Conservation (phyloP, 257 asterid genomes). For the Solanum phureja region DNA sequence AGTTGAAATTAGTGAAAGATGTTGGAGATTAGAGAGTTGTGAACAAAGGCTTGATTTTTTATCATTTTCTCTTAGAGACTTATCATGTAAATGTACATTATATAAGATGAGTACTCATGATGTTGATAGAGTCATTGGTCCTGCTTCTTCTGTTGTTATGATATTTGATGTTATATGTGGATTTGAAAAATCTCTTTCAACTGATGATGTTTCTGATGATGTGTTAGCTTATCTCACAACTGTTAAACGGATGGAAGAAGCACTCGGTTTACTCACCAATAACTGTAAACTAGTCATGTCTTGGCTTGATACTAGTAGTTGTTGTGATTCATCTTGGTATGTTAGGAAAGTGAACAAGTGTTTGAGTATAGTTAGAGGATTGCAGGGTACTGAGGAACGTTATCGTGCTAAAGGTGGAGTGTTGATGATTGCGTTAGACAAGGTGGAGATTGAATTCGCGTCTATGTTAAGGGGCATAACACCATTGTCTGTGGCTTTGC, state of each 20-base stretch:
- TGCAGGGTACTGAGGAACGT: conserved; percentile 26
- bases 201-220: conserved; percentile 16
- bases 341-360: conserved; percentile 23
- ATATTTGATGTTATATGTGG: conserved; percentile 44
- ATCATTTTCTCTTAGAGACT: conserved; percentile 9
- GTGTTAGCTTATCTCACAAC: conserved; percentile 18
- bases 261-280: conserved; percentile 51
- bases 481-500: conserved; percentile 10
- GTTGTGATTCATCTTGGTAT: conserved; percentile 19
- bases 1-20: conserved; percentile 18
- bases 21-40: conserved; percentile 25
- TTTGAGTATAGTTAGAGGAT: conserved; percentile 27
- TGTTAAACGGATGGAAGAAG: conserved; percentile 46
- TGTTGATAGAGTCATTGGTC: conserved; percentile 46
- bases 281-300: conserved; percentile 46
- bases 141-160: conserved; percentile 41
- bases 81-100: conserved; percentile 39
- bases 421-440: conserved; percentile 29
- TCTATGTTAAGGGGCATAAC: not conserved
- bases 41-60: conserved; percentile 21
- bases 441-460: conserved; percentile 40
- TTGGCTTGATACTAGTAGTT: conserved; percentile 59
- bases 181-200: conserved; percentile 28
- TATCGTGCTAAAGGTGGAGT: conserved; percentile 29
- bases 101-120: conserved; percentile 29